Base-by-base conservation (phyloP, 2,329 filamentous ascomycete genomes). In the Botrytis galanthina region DNA sequence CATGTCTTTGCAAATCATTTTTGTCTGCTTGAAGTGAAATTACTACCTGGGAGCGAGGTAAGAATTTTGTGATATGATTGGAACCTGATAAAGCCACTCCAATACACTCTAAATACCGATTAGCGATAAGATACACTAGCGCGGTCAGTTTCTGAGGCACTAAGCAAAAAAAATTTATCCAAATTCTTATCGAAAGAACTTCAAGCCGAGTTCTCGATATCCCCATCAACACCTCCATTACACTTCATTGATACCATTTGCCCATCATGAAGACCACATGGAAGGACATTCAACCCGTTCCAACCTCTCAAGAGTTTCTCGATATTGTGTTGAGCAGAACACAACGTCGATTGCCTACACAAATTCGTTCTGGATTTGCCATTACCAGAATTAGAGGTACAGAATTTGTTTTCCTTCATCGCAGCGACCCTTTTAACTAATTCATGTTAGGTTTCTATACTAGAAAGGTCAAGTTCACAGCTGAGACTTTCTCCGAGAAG, bases 401-500 rank as follows among this genome's bases (percentile, higher is more conserved):
- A 76, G 73, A 32, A 48, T 51, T 37, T 54, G 73, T 73, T 70
- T 70, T 73, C 61, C 64, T 71, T 22, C 60, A 35, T 26, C 59
- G 71, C n/a, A 10, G 37, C 35, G 39, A 39, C 22, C 8, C 2
- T 26, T 61, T 51, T 62, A 66, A 73, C 70, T 76, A 68, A 78
- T 73, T 20, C n/a, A n/a, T 39, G 51, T 9, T 77, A 91, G 92
- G 90, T 68, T 98, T 98, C 85, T 98, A 98, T 84, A 98, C 95
- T 63, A 88, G 96, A 83, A 98, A 98, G 85, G 95, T 98, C 87
- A 98, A 98, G 85, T 99, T 94, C 85, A 98, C 96, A 9, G 92
- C 95, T 81, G 96, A 99, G 85, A 98, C 95, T 60, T 98, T 98
- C 84, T 91, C 91, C 77, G 96, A 99, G 83, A 98, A 98, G 85